Conservation (phyloP, 1,139 yeast species). For the Zygoascus sp. region DNA sequence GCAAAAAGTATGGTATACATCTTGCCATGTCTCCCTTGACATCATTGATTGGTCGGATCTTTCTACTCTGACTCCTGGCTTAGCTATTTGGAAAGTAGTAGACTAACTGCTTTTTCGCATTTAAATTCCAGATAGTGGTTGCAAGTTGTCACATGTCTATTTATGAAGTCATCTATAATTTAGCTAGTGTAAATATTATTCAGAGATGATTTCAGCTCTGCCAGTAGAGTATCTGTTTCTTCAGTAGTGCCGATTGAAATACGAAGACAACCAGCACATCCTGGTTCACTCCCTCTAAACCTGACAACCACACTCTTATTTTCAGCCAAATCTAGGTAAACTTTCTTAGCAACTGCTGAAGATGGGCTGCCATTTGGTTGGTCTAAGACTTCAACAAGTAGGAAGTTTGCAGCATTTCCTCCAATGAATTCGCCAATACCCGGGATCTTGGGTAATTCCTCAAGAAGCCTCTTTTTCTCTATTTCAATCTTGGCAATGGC, state of each 20-base stretch:
- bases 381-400: slow-evolving; percentile 66
- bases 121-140: not conserved
- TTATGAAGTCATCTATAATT: not conserved
- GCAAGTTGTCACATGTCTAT: too few relatives aligned
- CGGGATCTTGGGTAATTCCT: slow-evolving; percentile 47
- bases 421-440: slow-evolving; percentile 76
- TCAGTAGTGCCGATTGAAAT: slow-evolving; percentile 78
- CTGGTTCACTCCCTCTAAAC: slow-evolving; percentile 83
- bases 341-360: slow-evolving; percentile 59
- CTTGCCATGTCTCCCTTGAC: slow-evolving; percentile 28
- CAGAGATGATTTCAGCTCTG: slow-evolving; percentile 45
- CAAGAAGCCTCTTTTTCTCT: slow-evolving; percentile 54
- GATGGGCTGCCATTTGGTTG: slow-evolving; percentile 54
- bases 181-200: slow-evolving; percentile 39
- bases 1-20: slow-evolving; percentile 24
- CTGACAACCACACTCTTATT: slow-evolving; percentile 77
- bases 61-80: slow-evolving; percentile 12
- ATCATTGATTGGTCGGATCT: slow-evolving; percentile 41
- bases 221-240: slow-evolving; percentile 60
- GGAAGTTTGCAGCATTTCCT: slow-evolving; percentile 82
- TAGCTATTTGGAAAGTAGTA: slow-evolving; percentile 14
- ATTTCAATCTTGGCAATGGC: slow-evolving; percentile 47
- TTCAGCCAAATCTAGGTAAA: slow-evolving; percentile 68
- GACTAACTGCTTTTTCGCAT: not conserved
- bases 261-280: slow-evolving; percentile 83